phyloP scores from a whole-genome alignment of 2,329 filamentous ascomycete genomes.

The Atkinsonella hypoxylon region DNA sequence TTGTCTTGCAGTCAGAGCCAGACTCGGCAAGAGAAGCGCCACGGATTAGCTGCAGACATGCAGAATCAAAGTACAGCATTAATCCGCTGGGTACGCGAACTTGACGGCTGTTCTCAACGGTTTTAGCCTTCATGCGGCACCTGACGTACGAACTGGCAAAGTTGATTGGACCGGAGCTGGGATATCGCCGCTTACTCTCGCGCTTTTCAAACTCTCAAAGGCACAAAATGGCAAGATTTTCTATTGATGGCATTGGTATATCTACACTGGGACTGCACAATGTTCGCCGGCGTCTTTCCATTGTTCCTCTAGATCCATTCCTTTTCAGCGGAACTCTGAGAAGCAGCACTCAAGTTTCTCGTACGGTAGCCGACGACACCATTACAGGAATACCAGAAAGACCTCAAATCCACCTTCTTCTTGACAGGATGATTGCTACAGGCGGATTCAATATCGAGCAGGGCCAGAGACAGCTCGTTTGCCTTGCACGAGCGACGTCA shows the following conservation, averaged over 20 bases:
- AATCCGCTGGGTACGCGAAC: background rate
- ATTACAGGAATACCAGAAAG: background rate
- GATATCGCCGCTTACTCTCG: constrained; percentile 43
- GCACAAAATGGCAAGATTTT: background rate
- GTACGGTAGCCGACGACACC: background rate
- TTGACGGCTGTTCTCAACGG: background rate
- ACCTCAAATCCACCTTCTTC: background rate
- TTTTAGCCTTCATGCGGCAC: background rate
- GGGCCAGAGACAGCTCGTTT: background rate
- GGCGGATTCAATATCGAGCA: background rate
- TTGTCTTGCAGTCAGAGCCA: background rate
- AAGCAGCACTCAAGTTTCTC: constrained; percentile 61
- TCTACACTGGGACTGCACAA: constrained; percentile 70
- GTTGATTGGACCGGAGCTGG: constrained; percentile 86
- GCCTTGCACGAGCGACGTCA: background rate
- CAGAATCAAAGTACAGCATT: background rate
- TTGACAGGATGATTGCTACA: background rate
- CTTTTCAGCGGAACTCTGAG: constrained; percentile 39
- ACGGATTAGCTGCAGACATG: background rate
- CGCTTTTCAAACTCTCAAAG: constrained; percentile 47
- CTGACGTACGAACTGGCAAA: constrained; percentile 74
- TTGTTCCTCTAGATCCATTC: too few relatives aligned
- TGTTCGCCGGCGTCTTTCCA: background rate
- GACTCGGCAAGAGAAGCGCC: background rate
- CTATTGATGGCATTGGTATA: constrained; percentile 19